A percentile compares a stretch with the other conserved stretches of the same genome.
phyloP scores from a whole-genome alignment of 2,329 filamentous ascomycete genomes.

The Exophiala phaeomuriformis region DNA sequence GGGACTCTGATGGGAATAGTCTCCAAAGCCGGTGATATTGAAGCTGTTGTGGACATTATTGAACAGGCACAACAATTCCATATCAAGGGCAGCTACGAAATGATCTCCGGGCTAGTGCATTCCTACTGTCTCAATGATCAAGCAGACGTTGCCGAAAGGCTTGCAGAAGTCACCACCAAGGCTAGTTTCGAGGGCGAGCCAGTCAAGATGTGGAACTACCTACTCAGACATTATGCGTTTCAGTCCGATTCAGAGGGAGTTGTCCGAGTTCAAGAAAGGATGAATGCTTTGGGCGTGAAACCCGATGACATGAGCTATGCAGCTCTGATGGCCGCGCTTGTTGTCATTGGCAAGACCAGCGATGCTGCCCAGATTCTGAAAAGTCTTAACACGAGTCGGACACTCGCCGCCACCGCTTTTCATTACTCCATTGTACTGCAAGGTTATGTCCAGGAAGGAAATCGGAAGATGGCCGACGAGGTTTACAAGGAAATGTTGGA shows the following conservation, averaged over 20 bases:
- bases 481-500: constrained; percentile 41
- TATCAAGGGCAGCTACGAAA: constrained; percentile 48
- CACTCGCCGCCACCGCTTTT: constrained; percentile 36
- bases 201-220: constrained; percentile 68
- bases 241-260: constrained; percentile 52
- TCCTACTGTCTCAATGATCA: constrained; percentile 57
- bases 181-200: constrained; percentile 46
- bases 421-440: constrained; percentile 43
- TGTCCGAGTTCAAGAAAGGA: constrained; percentile 48
- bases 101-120: constrained; percentile 60
- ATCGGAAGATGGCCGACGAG: constrained; percentile 44
- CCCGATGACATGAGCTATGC: constrained; percentile 54
- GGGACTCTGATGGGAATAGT: constrained; percentile 67
- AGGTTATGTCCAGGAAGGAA: constrained; percentile 45
- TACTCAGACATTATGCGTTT: constrained; percentile 63
- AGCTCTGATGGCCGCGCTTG: constrained; percentile 53
- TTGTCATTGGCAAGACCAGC: constrained; percentile 46
- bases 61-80: constrained; percentile 51
- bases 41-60: constrained; percentile 59
- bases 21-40: constrained; percentile 64
- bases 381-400: constrained; percentile 34
- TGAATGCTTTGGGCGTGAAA: constrained; percentile 46
- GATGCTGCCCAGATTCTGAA: constrained; percentile 49
- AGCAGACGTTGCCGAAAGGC: constrained; percentile 49
- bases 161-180: constrained; percentile 52